A percentile compares a stretch with the other conserved stretches of the same genome.
phyloP scores from a whole-genome alignment of 2,329 filamentous ascomycete genomes.

The Cytospora piceicola region DNA sequence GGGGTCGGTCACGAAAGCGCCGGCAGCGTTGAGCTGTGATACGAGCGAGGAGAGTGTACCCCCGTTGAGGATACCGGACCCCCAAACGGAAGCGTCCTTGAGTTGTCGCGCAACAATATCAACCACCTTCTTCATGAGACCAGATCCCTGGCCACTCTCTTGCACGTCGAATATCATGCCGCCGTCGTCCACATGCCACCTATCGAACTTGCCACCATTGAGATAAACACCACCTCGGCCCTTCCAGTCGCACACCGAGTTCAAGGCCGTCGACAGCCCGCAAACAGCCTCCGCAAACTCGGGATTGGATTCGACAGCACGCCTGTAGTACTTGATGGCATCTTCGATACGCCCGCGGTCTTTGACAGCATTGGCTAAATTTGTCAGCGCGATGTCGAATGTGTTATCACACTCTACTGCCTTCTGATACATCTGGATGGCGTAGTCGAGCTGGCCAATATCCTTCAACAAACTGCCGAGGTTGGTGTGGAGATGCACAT shows the following conservation, averaged over 20 bases:
- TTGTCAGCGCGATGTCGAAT: constrained; percentile 96
- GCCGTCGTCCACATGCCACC: constrained; percentile 88
- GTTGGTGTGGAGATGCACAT: constrained; percentile 97
- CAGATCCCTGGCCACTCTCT: constrained; percentile 63
- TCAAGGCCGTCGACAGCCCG: constrained; percentile 89
- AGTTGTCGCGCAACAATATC: constrained; percentile 90
- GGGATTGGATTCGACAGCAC: constrained; percentile 88
- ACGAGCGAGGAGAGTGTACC: constrained; percentile 55
- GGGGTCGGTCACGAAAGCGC: constrained; percentile 40
- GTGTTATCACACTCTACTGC: constrained; percentile 90
- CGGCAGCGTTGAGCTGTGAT: constrained; percentile 49
- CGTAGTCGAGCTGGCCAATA: constrained; percentile 87
- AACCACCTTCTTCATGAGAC: constrained; percentile 88
- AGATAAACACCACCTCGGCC: constrained; percentile 84
- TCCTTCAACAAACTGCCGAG: constrained; percentile 94
- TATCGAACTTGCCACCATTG: constrained; percentile 74
- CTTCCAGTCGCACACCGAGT: constrained; percentile 94
- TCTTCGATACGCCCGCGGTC: constrained; percentile 92
- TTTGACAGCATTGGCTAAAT: constrained; percentile 96
- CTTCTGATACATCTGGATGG: constrained; percentile 96
- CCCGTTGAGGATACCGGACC: constrained; percentile 68
- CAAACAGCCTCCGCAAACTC: constrained; percentile 97
- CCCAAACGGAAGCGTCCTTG: constrained; percentile 84
- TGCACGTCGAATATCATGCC: constrained; percentile 81
- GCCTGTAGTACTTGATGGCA: constrained; percentile 88